Conservation (phyloP, 768 basidiomycete species). For the Xanthoconium purpureum region DNA sequence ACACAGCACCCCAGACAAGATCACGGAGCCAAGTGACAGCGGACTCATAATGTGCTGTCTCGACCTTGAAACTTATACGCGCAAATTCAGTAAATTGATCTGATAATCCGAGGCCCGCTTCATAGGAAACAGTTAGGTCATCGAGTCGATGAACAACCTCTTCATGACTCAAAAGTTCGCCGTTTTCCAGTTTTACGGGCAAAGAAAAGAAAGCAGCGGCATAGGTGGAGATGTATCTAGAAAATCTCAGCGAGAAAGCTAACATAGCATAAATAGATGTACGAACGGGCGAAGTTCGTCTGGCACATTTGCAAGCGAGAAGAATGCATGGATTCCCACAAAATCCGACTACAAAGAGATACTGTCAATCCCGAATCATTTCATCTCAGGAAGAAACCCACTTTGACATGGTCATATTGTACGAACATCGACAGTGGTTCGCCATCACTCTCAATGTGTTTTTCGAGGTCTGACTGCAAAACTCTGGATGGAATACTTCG, state of each 20-base stretch:
- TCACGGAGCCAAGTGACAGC: constrained; percentile 87
- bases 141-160: constrained; percentile 89
- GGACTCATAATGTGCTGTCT: constrained; percentile 70
- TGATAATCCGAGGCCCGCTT: constrained; percentile 61
- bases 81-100: constrained; percentile 71
- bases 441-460: constrained; percentile 68
- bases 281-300: constrained; percentile 65
- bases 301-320: constrained; percentile 74
- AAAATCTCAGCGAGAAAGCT: constrained; percentile 5
- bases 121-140: constrained; percentile 87
- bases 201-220: constrained; percentile 85
- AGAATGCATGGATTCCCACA: constrained; percentile 72
- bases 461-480: constrained; percentile 46
- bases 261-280: constrained; percentile 24
- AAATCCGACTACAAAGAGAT: constrained; percentile 74
- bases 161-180: constrained; percentile 75
- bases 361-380: background rate
- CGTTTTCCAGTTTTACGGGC: constrained; percentile 69
- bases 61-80: constrained; percentile 80
- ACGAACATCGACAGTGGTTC: constrained; percentile 78
- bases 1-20: constrained; percentile 69
- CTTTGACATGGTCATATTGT: constrained; percentile 92
- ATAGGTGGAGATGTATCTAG: constrained; percentile 75
- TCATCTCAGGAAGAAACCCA: constrained; percentile 27
- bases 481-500: constrained; percentile 32